These are phyloP conservation scores for Pestalotiopsis sp. DNA, from an alignment of 2,329 filamentous ascomycete species.

Conservation along the genomic window DNA sequence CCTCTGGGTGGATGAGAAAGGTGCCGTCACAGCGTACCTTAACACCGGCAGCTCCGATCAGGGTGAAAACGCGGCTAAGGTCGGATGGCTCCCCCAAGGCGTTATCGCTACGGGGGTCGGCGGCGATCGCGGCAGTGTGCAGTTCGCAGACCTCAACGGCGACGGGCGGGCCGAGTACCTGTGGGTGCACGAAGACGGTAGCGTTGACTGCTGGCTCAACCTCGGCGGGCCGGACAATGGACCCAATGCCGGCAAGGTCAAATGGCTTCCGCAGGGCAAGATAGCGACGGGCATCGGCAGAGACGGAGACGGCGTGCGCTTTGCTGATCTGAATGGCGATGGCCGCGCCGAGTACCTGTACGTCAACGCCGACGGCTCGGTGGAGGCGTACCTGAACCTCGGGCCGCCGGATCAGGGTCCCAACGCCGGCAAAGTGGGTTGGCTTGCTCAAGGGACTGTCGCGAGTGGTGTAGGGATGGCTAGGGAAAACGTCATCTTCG, in stretches of 20 bases:
- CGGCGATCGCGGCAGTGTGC: neutral
- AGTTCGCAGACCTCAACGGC: neutral
- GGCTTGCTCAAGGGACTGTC: neutral
- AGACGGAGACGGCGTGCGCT: neutral
- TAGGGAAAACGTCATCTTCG: neutral
- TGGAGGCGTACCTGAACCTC: neutral
- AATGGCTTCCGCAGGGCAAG: neutral
- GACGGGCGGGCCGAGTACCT: neutral
- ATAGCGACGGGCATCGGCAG: neutral
- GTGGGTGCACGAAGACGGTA: neutral
- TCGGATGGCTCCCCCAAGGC: neutral
- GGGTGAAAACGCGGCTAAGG: neutral
- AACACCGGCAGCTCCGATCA: neutral
- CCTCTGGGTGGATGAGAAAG: conserved; percentile 2
- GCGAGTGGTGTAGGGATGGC: neutral
- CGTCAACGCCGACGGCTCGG: neutral
- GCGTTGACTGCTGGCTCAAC: neutral
- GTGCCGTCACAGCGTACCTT: neutral
- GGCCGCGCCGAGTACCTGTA: neutral
- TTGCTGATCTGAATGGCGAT: neutral
- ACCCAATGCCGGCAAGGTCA: neutral
- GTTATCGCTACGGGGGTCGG: neutral
- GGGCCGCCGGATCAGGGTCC: neutral
- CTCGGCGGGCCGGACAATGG: neutral
- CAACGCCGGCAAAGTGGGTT: neutral